A percentile compares a stretch with the other conserved stretches of the same genome.
Conservation (phyloP, 805 yeast genomes). For the Sugiyamaella marilandica region DNA sequence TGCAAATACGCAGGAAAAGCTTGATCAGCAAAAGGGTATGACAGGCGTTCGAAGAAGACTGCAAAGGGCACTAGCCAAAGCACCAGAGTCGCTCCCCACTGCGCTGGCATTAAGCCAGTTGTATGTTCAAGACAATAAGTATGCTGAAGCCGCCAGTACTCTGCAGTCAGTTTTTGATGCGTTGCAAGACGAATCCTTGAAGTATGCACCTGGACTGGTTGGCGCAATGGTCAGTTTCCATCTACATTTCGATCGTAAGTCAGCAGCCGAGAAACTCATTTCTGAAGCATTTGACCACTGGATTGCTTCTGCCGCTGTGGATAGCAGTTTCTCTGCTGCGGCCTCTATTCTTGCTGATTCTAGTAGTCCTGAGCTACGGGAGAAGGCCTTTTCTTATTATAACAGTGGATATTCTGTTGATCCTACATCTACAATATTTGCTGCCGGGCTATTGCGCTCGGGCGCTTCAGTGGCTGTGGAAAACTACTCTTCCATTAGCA, state of each 20-base stretch:
- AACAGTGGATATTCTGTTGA: constrained; percentile 15
- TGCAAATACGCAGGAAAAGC: not conserved
- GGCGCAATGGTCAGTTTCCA: constrained; percentile 48
- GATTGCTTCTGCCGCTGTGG: constrained; percentile 10
- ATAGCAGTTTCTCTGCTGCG: constrained; percentile 24
- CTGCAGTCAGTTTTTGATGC: constrained; percentile 6
- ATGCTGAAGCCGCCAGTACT: constrained; percentile 25
- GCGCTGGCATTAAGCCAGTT: constrained; percentile 28
- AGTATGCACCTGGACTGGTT: constrained; percentile 43
- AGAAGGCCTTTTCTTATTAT: constrained; percentile 31
- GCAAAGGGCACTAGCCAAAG: not conserved
- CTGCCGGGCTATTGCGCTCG: constrained; percentile 22
- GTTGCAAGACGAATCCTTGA: not conserved
- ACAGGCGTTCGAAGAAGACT: not conserved
- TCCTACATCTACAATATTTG: not conserved
- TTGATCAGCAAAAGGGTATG: not conserved
- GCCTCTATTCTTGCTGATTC: constrained; percentile 38
- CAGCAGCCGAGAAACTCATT: constrained; percentile 34
- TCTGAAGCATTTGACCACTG: constrained; percentile 29
- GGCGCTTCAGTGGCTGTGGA: constrained; percentile 20
- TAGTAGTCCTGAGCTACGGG: constrained; percentile 28
- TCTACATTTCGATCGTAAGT: constrained; percentile 41
- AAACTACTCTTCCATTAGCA: constrained; percentile 16
- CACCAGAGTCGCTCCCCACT: constrained; percentile 3
- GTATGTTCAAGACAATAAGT: constrained; percentile 21